Base-by-base conservation (phyloP, 768 basidiomycete genomes). In the Brasilioporus rufonigricans region DNA sequence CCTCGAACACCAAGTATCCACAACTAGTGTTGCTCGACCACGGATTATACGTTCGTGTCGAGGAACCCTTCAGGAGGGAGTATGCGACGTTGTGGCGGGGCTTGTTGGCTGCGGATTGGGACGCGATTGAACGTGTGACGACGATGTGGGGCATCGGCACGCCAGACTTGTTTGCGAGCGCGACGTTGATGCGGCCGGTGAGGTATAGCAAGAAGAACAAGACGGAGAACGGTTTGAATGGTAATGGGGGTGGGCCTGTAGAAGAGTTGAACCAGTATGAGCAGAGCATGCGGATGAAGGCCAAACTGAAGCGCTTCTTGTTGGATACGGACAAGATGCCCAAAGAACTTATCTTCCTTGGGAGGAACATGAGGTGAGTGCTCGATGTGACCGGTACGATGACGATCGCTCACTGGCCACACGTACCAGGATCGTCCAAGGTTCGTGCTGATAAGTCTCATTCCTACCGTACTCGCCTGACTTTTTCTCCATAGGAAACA, bases 21-120 rank as follows among this genome's bases (percentile, higher is more conserved):
- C 86, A 89, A 62, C 76, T 93, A 57, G 88, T 97, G 31, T 76
- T 97, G 13, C 83, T 98, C 61, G 95, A 98, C 66, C 95, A 98
- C 67, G 95, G 95, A 1, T 74, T 98, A 12, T 97, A 96, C 65
- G 89, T 95, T 36, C 75, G 76, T 9, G 79, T 93, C 4, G 70
- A 82, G 16, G 80, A 86, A 18, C 67, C 75, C 2, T 93, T 97
- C 68, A 80, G 82, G 57, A 73, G 78, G 31, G 82, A 95, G 52
- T 96, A 94, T 76, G 86, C 88, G 18, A 72, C 75, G 5, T 74
- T 96, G 5, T 94, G 93, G 93, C 78, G 83, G 48, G 79, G 78
- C 18, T 77, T 88, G 63, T 71, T 85, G 19, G 75, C 76, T 1
- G 77, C 77, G 4, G 84, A 88, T 65, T 83, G 80, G 65, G 68